Base-by-base conservation (phyloP, 129 eudicot species). In the Escallonia herrerae region DNA sequence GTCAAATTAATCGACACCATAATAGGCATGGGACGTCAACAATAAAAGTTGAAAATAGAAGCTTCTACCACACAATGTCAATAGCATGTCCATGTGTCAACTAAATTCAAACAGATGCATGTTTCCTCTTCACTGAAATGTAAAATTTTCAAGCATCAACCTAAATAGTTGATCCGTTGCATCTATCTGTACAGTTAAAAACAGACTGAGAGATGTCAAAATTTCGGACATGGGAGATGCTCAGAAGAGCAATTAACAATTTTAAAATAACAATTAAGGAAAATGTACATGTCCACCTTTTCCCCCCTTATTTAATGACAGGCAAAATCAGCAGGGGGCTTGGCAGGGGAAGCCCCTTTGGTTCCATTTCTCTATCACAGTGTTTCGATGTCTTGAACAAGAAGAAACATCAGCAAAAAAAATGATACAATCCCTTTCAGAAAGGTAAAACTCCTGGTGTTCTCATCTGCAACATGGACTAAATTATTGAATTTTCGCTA, bases 251-350 rank as follows among this genome's bases (percentile, higher is more conserved):
- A 56, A 52, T 33, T 54, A 65, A 58, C 7, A 10, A 39, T 53
- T 58, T 13, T 58, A 52, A 76, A 58, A 55, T 58, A 50, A 72
- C 60, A 45, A 58, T 40, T 49, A 69, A 69, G 58, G 56, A 65
- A 70, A 68, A 68, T 77, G 54, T 82, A 84, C 79, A 79, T 65
- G 76, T 79, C 68, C 67, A 43, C 72, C 71, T 62, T 56, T 10
- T 72, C 84, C 63, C 86, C 89, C 81, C 68, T 80, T 82, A 84
- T 81, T 87, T 72, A 56, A n/a, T 56, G 56, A 66, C 67, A 66
- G 49, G 58, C 51, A 65, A 68, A 65, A 66, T 74, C 76, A 66
- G 33, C 57, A 51, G 62, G 71, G 73, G 78, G 55, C 40, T 58
- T 74, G 56, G 65, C 73, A 63, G 14, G 74, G 78, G 66, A 67